Percentiles rank a stretch among this genome's conserved stretches.
These are phyloP conservation scores for Sphenostylis stenocarpa DNA, from an alignment of 306 rosid genomes.

Conservation along the genomic window DNA sequence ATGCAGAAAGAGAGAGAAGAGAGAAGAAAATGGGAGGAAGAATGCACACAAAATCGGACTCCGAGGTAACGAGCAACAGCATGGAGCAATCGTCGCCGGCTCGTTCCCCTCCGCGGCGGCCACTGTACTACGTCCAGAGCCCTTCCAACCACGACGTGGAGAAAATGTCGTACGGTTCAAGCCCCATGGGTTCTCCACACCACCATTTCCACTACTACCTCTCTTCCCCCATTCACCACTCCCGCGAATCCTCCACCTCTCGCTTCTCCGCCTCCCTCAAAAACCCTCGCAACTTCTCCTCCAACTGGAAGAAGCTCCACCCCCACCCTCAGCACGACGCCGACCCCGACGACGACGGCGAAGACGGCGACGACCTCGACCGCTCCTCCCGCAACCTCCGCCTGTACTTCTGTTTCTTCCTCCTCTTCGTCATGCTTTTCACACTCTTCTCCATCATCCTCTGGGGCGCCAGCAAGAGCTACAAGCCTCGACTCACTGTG, in stretches of 20 bases:
- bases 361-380: background rate
- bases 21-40: constrained; percentile 16
- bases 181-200: constrained; percentile 79
- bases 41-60: constrained; percentile 86
- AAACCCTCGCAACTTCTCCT: constrained; percentile 45
- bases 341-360: constrained; percentile 27
- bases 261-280: constrained; percentile 87
- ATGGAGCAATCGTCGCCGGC: constrained; percentile 72
- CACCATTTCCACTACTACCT: constrained; percentile 62
- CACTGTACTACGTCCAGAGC: constrained; percentile 89
- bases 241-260: constrained; percentile 93
- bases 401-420: constrained; percentile 50
- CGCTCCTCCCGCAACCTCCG: constrained; percentile 44
- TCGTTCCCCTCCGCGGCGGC: constrained; percentile 79
- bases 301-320: constrained; percentile 67
- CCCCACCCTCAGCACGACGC: constrained; percentile 27
- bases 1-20: background rate
- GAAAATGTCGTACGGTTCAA: constrained; percentile 94
- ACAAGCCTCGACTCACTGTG: constrained; percentile 51
- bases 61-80: constrained; percentile 70
- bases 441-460: constrained; percentile 65
- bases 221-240: constrained; percentile 91
- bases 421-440: constrained; percentile 60
- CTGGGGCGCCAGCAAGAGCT: constrained; percentile 91
- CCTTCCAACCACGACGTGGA: constrained; percentile 90